Conservation (phyloP, 2,329 filamentous ascomycete species). For the Cytospora leucostoma region DNA sequence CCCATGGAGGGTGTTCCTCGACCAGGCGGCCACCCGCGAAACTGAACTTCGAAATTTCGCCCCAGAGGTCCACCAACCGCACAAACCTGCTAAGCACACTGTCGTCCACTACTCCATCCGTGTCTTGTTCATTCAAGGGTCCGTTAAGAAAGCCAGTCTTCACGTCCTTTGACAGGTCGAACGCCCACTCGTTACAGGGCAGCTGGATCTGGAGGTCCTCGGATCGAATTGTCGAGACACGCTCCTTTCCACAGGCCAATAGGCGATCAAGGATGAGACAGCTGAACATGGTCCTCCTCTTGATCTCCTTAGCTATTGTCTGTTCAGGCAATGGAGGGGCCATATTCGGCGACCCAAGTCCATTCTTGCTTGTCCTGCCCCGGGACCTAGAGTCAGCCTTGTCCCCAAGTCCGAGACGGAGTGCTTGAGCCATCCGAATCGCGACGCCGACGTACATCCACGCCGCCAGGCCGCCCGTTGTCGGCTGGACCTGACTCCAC, state of each 20-base stretch:
- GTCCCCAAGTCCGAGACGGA: conserved; percentile 62
- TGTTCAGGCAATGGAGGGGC: conserved; percentile 35
- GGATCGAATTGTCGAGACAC: conserved; percentile 59
- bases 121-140: conserved; percentile 27
- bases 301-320: conserved; percentile 63
- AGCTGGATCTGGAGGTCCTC: conserved; percentile 65
- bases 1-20: conserved; percentile 61
- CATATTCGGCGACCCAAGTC: conserved; percentile 1
- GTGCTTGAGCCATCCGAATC: conserved; percentile 62
- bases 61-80: conserved; percentile 60
- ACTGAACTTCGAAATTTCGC: conserved; percentile 59
- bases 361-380: conserved; percentile 18
- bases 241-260: conserved; percentile 63
- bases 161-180: conserved; percentile 62
- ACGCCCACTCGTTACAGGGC: conserved; percentile 66
- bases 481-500: conserved; percentile 62
- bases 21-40: conserved; percentile 53
- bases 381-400: conserved; percentile 34
- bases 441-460: conserved; percentile 69
- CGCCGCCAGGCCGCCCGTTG: conserved; percentile 56
- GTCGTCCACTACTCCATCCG: conserved; percentile 41
- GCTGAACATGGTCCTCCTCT: conserved; percentile 72
- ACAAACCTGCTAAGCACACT: conserved; percentile 56
- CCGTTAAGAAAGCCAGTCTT: conserved; percentile 50
- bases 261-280: conserved; percentile 73